Percentiles rank a stretch among this genome's conserved stretches.
These are phyloP conservation scores for Vaccinium myrtillus DNA, from an alignment of 148 eudicot species.

Conservation along the genomic window DNA sequence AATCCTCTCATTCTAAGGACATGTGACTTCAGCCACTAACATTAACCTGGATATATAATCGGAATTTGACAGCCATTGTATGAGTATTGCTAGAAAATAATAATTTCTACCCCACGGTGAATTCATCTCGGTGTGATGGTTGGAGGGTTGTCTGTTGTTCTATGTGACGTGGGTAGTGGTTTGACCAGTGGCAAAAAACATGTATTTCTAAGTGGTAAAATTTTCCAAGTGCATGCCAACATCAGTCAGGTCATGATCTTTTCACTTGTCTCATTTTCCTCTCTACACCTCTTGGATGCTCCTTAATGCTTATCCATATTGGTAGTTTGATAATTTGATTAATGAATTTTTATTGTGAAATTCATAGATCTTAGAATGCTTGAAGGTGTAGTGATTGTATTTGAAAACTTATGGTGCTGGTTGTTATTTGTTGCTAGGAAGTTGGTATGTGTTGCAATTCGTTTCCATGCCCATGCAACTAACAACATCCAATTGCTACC, in stretches of 20 bases:
- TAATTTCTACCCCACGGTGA: neutral
- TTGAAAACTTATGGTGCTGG: neutral
- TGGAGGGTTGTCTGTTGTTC: neutral
- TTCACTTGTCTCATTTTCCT: neutral
- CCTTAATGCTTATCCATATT: neutral
- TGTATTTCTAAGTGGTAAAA: neutral
- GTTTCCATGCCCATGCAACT: neutral
- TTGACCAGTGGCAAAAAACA: neutral
- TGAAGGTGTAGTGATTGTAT: neutral
- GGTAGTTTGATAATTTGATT: neutral
- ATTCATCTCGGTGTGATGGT: neutral
- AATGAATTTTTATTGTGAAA: neutral
- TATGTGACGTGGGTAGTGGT: neutral
- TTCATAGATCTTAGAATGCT: neutral
- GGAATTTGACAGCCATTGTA: neutral
- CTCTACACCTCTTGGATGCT: neutral
- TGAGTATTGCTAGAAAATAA: neutral
- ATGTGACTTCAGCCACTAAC: neutral
- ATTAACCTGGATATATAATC: neutral
- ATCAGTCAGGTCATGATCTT: neutral
- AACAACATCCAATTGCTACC: neutral
- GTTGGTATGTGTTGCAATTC: neutral
- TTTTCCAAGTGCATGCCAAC: neutral
- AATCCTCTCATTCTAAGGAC: neutral
- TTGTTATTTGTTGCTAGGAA: constrained; percentile 2